Base-by-base conservation (phyloP, 495 filamentous ascomycete species). In the Neurospora terricola region DNA sequence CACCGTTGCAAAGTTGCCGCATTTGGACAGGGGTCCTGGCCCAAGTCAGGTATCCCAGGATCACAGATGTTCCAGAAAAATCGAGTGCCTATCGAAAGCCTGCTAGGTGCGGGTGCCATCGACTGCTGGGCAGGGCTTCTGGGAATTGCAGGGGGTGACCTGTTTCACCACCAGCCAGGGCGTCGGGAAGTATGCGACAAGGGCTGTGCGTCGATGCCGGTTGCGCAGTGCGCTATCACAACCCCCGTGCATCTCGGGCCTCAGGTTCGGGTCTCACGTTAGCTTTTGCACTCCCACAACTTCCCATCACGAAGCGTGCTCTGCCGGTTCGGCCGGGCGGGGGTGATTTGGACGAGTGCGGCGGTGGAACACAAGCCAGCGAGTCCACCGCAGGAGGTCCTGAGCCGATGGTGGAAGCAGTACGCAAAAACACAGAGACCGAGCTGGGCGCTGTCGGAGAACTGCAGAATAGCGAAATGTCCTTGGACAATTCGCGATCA, bases 101-200 rank as follows among this genome's bases (percentile, higher is more conserved):
- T 77, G 78, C 77, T 70, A 70, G 75, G 73, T 73, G 74, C 69
- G 76, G 75, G 75, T 77, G 73, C 69, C 70, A 38, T 43, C 39
- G 42, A 38, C 38, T 71, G 36, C 72, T 72, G 73, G 71, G 43
- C 73, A 73, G 72, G 78, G 77, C 73, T 66, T 76, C 73, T 77
- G 79, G 79, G 79, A 78, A 78, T 80, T 79, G 34, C 78, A 81
- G 76, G 81, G 78, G 78, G 21, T 38, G 72, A 76, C 73, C 74
- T 82, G 81, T 83, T 83, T 83, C 81, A 83, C 78, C 76, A 81
- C 69, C 68, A 78, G 77, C 76, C 80, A 80, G 79, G 81, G 72
- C 76, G 54, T 73, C 74, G 71, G 78, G 80, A 72, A 77, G 73
- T 74, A 74, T 79, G 80, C 74, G 74, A 78, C 79, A 79, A 76